Conservation (phyloP, 2,329 filamentous ascomycete genomes). For the Colletotrichum tofieldiae region DNA sequence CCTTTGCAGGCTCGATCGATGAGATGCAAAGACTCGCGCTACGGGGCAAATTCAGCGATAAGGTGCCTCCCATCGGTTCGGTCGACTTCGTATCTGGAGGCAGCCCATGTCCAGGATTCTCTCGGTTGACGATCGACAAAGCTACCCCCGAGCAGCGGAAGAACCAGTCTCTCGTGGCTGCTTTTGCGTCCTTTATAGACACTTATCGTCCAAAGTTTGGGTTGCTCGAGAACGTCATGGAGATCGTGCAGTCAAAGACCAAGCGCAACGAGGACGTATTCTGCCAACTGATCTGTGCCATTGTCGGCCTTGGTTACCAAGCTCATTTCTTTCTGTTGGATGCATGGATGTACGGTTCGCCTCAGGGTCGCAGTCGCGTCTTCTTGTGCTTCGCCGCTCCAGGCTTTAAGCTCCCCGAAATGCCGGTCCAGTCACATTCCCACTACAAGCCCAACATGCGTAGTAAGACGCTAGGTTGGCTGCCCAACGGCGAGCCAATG, state of each 20-base stretch:
- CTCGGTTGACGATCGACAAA: slow-evolving; percentile 72
- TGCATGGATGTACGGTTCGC: slow-evolving; percentile 77
- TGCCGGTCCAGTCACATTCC: slow-evolving; percentile 75
- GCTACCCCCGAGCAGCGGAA: slow-evolving; percentile 70
- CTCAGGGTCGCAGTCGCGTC: slow-evolving; percentile 77
- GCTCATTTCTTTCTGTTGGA: slow-evolving; percentile 78
- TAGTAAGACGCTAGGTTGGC: slow-evolving; percentile 65
- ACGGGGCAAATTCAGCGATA: slow-evolving; percentile 59
- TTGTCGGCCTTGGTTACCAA: slow-evolving; percentile 86
- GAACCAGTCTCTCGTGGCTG: slow-evolving; percentile 84
- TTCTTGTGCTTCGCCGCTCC: slow-evolving; percentile 83
- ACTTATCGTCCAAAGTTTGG: slow-evolving; percentile 83
- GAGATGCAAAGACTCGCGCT: slow-evolving; percentile 74
- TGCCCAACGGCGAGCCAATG: slow-evolving; percentile 74
- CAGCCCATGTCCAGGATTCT: slow-evolving; percentile 85
- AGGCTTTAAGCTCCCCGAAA: slow-evolving; percentile 68
- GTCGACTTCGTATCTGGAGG: slow-evolving; percentile 81
- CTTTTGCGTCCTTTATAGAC: slow-evolving; percentile 82
- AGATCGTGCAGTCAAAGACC: slow-evolving; percentile 69
- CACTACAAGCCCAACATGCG: slow-evolving; percentile 60
- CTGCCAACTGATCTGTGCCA: slow-evolving; percentile 79
- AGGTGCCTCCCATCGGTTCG: slow-evolving; percentile 72
- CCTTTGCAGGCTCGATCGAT: slow-evolving; percentile 82
- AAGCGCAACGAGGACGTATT: slow-evolving; percentile 75
- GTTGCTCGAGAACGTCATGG: slow-evolving; percentile 82